A percentile compares a stretch with the other conserved stretches of the same genome.
phyloP scores from a whole-genome alignment of 805 yeast genomes.

The Wickerhamiella nectarea region DNA sequence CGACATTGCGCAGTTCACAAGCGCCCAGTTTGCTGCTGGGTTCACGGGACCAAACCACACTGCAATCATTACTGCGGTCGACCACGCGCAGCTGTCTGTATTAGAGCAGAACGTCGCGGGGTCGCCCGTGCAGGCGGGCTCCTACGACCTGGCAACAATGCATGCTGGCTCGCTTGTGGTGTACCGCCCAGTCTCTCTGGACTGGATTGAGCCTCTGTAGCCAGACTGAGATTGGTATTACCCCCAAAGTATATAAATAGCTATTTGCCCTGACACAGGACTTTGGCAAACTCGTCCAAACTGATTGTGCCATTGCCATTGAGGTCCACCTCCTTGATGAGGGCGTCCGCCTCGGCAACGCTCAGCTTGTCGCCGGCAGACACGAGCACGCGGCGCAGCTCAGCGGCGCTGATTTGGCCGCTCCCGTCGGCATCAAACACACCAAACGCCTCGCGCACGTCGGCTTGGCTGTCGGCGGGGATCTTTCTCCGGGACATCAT shows the following conservation, averaged over 20 bases:
- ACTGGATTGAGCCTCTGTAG: constrained; percentile 24
- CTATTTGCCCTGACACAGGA: background rate
- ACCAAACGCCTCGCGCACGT: constrained; percentile 91
- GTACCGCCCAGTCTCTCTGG: constrained; percentile 24
- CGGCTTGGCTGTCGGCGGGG: constrained; percentile 94
- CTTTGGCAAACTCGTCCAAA: constrained; percentile 74
- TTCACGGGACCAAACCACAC: constrained; percentile 26
- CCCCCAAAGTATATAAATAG: background rate
- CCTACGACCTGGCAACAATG: constrained; percentile 20
- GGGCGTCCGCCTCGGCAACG: constrained; percentile 92
- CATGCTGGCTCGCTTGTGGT: constrained; percentile 22
- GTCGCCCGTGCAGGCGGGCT: constrained; percentile 18
- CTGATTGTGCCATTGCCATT: constrained; percentile 89
- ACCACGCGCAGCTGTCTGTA: constrained; percentile 17
- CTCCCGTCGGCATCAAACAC: constrained; percentile 89
- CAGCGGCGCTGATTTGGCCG: constrained; percentile 92
- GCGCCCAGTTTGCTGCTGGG: constrained; percentile 24
- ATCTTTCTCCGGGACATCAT: constrained; percentile 86
- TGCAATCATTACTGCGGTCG: constrained; percentile 22
- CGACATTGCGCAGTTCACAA: constrained; percentile 26
- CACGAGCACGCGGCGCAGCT: constrained; percentile 87
- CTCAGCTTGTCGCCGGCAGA: constrained; percentile 93
- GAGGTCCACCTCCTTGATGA: constrained; percentile 89
- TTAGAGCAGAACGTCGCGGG: constrained; percentile 14
- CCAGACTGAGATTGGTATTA: no score